phyloP scores from a whole-genome alignment of 1,284 basidiomycete genomes.

The Apiotrichum sp. region DNA sequence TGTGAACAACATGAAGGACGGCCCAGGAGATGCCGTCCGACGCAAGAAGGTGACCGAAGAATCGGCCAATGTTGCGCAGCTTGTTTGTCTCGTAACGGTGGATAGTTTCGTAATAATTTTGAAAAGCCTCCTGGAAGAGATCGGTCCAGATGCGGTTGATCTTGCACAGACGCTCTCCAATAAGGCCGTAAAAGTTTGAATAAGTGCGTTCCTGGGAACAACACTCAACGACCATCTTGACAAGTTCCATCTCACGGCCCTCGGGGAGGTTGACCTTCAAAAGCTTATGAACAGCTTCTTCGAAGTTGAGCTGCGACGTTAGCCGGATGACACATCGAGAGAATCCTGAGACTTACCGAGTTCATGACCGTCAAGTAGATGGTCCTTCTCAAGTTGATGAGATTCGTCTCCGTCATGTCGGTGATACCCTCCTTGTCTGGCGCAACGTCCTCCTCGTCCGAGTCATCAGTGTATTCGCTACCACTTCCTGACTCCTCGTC shows the following conservation, averaged over 20 bases:
- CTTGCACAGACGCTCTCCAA: conserved; percentile 94
- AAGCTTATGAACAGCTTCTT: conserved; percentile 97
- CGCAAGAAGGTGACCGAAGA: conserved; percentile 86
- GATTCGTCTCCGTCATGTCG: conserved; percentile 89
- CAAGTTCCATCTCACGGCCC: conserved; percentile 91
- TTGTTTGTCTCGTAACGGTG: conserved; percentile 99
- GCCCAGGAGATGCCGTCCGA: conserved; percentile 87
- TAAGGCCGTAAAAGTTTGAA: conserved; percentile 88
- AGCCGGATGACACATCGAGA: conserved; percentile 10
- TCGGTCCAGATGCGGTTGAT: conserved; percentile 91
- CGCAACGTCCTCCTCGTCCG: conserved; percentile 56
- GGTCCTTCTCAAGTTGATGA: conserved; percentile 86
- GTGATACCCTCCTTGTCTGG: conserved; percentile 82
- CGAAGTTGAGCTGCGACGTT: conserved; percentile 66
- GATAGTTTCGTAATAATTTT: conserved; percentile 89
- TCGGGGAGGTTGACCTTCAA: conserved; percentile 87
- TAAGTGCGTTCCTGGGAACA: conserved; percentile 98
- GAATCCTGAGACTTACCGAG: conserved; percentile 47
- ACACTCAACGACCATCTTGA: conserved; percentile 99
- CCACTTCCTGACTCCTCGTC: conserved; percentile 59
- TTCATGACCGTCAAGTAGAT: conserved; percentile 99
- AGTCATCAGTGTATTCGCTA: conserved; percentile 60
- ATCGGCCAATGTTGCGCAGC: conserved; percentile 89
- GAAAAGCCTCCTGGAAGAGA: conserved; percentile 78
- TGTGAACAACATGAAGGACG: conserved; percentile 73